These are phyloP conservation scores for Clausena lansium DNA, from an alignment of 345 rosid genomes.

Conservation along the genomic window DNA sequence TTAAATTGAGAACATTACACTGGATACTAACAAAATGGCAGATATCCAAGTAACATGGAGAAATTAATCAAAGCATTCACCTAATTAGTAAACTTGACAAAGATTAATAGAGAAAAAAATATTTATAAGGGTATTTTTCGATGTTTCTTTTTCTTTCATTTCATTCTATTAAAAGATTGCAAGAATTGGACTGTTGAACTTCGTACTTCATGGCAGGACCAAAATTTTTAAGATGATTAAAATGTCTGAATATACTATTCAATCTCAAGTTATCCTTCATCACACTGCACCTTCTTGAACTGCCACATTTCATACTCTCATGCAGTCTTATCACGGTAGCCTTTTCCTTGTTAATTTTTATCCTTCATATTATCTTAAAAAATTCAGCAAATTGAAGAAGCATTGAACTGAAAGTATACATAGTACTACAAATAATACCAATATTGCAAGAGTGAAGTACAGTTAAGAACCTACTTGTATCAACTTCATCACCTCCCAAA, in stretches of 20 bases:
- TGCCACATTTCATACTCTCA: not conserved
- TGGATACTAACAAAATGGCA: not conserved
- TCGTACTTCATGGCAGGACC: not conserved
- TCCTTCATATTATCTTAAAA: not conserved
- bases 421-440: not conserved
- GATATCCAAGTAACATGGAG: not conserved
- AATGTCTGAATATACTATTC: not conserved
- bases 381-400: not conserved
- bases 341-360: not conserved
- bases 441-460: not conserved
- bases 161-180: too few relatives aligned
- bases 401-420: not conserved
- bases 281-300: not conserved
- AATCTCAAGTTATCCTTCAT: not conserved
- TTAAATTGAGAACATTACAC: not conserved
- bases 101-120: not conserved
- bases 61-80: not conserved
- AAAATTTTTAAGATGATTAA: not conserved
- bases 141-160: not conserved
- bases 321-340: not conserved
- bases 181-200: not conserved
- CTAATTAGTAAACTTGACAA: not conserved
- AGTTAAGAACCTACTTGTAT: conserved; percentile 64
- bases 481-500: conserved; percentile 86
- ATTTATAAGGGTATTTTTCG: not conserved